These are phyloP conservation scores for Zygosaccharomyces sapae DNA, from an alignment of 1,139 yeast species.

Conservation along the genomic window DNA sequence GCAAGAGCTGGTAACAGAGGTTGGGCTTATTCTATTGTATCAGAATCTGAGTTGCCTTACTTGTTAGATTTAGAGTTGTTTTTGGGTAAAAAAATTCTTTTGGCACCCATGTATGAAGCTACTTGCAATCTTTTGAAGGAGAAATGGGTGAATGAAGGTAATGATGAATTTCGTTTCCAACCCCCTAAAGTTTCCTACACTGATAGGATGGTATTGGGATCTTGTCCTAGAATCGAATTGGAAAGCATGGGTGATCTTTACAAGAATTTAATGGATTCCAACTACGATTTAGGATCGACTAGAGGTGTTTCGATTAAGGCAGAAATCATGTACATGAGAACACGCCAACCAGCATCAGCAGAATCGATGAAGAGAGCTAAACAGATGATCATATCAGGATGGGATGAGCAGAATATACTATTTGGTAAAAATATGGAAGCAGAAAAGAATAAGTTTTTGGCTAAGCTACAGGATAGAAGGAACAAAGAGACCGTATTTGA, in stretches of 20 bases:
- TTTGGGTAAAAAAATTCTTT: conserved; percentile 72
- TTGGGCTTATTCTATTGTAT: conserved; percentile 91
- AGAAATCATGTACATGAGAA: conserved; percentile 78
- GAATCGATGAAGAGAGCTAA: conserved; percentile 84
- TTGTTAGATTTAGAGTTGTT: conserved; percentile 85
- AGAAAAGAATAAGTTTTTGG: conserved; percentile 71
- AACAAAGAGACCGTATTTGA: conserved; percentile 92
- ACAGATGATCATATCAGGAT: conserved; percentile 70
- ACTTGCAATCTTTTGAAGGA: conserved; percentile 50
- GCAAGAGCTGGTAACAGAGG: conserved; percentile 99
- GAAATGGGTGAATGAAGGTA: conserved; percentile 41
- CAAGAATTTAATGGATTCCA: conserved; percentile 54
- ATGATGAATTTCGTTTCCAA: conserved; percentile 35
- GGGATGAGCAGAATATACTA: conserved; percentile 83
- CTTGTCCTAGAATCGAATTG: conserved; percentile 66
- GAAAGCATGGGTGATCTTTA: conserved; percentile 74
- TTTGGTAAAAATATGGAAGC: conserved; percentile 71
- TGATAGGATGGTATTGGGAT: conserved; percentile 75
- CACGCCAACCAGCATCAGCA: conserved; percentile 79
- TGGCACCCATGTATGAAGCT: conserved; percentile 66
- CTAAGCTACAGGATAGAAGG: conserved; percentile 61
- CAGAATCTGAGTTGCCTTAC: conserved; percentile 85
- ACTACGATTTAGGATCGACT: conserved; percentile 66
- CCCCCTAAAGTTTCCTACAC: conserved; percentile 67
- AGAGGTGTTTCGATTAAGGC: conserved; percentile 78